Evolutionary conservation across 129 eudicot genomes (phyloP), one percentile per base, ranked within the genome.

Genomic region (Saussurea involucrata): DNA sequence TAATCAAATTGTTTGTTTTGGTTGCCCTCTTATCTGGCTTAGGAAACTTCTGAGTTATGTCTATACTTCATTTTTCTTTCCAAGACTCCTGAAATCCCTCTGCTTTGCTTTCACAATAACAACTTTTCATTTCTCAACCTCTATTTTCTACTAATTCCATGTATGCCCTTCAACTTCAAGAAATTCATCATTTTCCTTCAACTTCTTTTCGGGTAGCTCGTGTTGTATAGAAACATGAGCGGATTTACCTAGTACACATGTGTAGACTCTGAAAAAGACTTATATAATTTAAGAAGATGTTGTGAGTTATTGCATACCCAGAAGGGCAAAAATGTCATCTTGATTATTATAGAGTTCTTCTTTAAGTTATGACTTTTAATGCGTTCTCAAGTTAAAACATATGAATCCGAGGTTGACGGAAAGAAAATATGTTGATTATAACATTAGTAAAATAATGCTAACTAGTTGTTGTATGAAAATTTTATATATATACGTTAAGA

Each of bases 1-100:
- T 27, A 64, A 65, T 8, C 5, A 60, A 36, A 25, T 74, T 73
- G 25, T 67, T 73, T 36, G 70, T 6, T 36, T 36, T 32, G 27
- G 60, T 31, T 57, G 33, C 25, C 42, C 74, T 81, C 76, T 81
- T 81, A 81, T 81, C 80, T 81, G 84, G 57, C 84, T 67, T 58
- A 81, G 72, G 84, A 81, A 81, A 68, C 84, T 81, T 81, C 84
- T 74, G 8, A 67, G 84, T 80, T 80, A 33, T 79, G 66, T 64
- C 73, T 46, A 31, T 44, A 73, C 75, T 80, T 74, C 71, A 25
- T 57, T 80, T 81, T 74, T 68, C 71, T 73, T 74, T 13, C 55
- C 5, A 53, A 21, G 75, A 80, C 49, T 58, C 71, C 76, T 37
- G 28, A 68, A 74, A 74, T 68, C 71, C 84, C 73, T 57, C 79